Percentiles rank a stretch among this genome's conserved stretches.
These are phyloP conservation scores for Nemophila menziesii DNA, from an alignment of 257 asterid genomes.

Conservation along the genomic window DNA sequence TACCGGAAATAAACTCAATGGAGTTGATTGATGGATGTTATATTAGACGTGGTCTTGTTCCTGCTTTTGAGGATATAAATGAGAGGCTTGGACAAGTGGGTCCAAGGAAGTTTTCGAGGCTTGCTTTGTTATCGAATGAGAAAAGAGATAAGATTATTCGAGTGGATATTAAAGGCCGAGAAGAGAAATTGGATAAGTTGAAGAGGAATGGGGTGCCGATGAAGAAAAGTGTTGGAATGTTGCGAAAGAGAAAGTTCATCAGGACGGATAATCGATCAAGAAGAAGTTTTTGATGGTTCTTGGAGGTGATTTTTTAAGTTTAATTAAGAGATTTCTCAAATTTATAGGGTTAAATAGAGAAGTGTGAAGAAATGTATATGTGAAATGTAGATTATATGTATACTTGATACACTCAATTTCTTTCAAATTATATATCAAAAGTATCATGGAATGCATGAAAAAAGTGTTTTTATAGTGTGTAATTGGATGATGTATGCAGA, in stretches of 20 bases:
- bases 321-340: background rate
- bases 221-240: slow-evolving; percentile 20
- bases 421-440: too few relatives aligned
- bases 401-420: too few relatives aligned
- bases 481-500: too few relatives aligned
- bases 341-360: background rate
- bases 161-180: slow-evolving; percentile 57
- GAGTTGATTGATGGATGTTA: slow-evolving; percentile 80
- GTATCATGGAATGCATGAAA: too few relatives aligned
- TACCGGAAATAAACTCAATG: slow-evolving; percentile 68
- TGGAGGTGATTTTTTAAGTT: background rate
- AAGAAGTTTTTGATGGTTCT: background rate
- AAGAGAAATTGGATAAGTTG: slow-evolving; percentile 49
- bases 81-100: slow-evolving; percentile 70
- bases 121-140: slow-evolving; percentile 72
- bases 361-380: too few relatives aligned
- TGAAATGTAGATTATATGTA: too few relatives aligned
- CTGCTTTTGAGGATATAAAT: slow-evolving; percentile 73
- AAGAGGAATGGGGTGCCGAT: slow-evolving; percentile 19
- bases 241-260: slow-evolving; percentile 23
- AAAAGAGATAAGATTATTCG: slow-evolving; percentile 45
- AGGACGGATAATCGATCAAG: slow-evolving; percentile 20
- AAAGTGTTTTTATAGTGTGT: too few relatives aligned
- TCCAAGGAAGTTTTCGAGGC: slow-evolving; percentile 82
- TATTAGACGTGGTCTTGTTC: slow-evolving; percentile 77